Evolutionary conservation across 768 basidiomycete species (phyloP), one percentile per base, ranked within the genome.

Genomic region (Dacryopinax spathularia): DNA sequence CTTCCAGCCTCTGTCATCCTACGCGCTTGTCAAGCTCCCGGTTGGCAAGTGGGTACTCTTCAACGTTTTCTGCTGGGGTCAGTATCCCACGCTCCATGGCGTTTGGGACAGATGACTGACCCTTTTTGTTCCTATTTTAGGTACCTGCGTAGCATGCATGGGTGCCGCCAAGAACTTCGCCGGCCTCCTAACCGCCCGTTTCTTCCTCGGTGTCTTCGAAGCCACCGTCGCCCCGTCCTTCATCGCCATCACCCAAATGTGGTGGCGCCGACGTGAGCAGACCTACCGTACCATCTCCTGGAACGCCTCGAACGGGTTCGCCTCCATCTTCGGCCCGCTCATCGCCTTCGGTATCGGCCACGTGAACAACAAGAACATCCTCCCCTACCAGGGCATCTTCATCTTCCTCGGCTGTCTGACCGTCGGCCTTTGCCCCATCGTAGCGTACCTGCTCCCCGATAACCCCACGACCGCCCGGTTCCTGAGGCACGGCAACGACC

Each of bases 251-350:
- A 80, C 78, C 25, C 76, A 77, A 62, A 78, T 78, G 77, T 81
- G 79, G 79, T 80, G 79, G 79, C 74, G 78, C 15, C 70, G 78
- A n/a, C 74, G 78, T 13, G 79, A 80, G 65, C 78, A 79, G 67
- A 77, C 78, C 0, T 68, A 76, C 69, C 73, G 78, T 0, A 68
- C 77, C 27, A 71, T 77, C 1, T 69, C 75, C 63, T 80, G 79
- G 79, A 75, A 75, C 66, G 76, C 75, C 15, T 73, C 75, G 65
- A 79, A 80, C 66, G 77, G 77, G 12, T 70, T 73, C 12, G 76
- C 78, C 7, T 73, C 72, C 3, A 76, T 78, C 68, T 73, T 79
- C 36, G 79, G 79, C 4, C 79, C 78, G 1, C 71, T 81, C 10
- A 60, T 81, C 25, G 69, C 78, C 1, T 81, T 73, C 67, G 76